These are phyloP conservation scores for Flaveria ramosissima DNA, from an alignment of 129 eudicot species.

Conservation along the genomic window DNA sequence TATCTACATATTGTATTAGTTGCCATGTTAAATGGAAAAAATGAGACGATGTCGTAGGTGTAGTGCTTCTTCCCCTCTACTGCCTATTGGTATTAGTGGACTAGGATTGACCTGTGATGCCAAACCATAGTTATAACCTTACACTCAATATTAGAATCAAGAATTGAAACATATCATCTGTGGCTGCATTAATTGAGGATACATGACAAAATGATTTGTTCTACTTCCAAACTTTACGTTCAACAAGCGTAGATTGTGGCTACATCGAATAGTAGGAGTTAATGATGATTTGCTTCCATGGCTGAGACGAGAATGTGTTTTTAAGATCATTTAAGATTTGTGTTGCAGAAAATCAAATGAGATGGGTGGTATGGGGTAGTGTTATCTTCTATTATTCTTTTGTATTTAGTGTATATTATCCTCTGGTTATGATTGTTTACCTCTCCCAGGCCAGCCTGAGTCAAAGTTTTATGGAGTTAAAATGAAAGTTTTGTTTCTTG, in stretches of 20 bases:
- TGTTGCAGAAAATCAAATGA: constrained; percentile 1
- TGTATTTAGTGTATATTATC: background rate
- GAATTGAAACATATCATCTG: background rate
- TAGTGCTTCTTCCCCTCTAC: background rate
- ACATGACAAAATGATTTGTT: background rate
- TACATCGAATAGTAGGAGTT: background rate
- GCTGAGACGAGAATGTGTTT: background rate
- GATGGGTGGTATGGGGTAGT: background rate
- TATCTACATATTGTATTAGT: background rate
- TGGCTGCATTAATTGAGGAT: background rate
- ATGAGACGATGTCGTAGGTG: too few species aligned
- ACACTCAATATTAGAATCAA: background rate
- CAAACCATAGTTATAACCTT: background rate
- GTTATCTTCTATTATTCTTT: background rate
- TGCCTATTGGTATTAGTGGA: background rate
- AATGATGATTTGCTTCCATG: background rate
- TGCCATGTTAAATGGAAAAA: background rate
- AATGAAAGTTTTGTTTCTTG: background rate
- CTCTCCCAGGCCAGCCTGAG: background rate
- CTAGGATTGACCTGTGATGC: background rate
- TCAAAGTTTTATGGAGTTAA: background rate
- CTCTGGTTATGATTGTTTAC: background rate
- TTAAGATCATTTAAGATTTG: background rate
- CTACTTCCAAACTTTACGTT: too few species aligned
- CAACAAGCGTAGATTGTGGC: too few species aligned